Evolutionary conservation across 148 eudicot species (phyloP).

Genomic region (Heliamphora exappendiculata): DNA sequence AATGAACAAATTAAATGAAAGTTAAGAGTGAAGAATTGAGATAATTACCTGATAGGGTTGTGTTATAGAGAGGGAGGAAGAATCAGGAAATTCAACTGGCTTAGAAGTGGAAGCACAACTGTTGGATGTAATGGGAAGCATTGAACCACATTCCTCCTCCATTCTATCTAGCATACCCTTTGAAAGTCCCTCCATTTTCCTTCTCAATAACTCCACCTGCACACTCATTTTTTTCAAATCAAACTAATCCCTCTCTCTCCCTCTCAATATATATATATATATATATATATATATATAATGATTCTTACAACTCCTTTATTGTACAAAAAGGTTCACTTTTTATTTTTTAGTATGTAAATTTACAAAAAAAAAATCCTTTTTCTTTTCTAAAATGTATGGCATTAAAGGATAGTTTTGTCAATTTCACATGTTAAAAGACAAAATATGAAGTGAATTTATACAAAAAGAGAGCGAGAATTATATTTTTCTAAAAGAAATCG

Average conservation of each 20-base stretch:
- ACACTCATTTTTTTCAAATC: background rate
- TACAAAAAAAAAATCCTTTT: no score
- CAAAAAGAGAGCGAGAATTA: no score
- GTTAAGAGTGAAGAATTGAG: background rate
- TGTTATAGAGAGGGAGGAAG: slow-evolving; percentile 24
- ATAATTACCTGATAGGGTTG: slow-evolving; percentile 41
- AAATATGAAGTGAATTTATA: no score
- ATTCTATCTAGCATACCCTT: slow-evolving; percentile 60
- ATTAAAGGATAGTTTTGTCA: no score
- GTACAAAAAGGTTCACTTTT: no score
- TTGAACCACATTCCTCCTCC: slow-evolving; percentile 58
- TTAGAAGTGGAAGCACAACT: slow-evolving; percentile 58
- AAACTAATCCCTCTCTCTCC: no score
- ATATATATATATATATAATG: no score
- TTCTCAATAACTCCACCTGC: slow-evolving; percentile 56
- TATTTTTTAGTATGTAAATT: no score
- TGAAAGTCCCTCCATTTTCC: slow-evolving; percentile 69
- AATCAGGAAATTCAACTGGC: slow-evolving; percentile 37
- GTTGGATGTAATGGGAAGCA: slow-evolving; percentile 37
- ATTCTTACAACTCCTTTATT: background rate
- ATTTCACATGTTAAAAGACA: no score
- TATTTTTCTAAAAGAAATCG: no score
- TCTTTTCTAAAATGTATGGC: no score
- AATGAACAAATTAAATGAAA: background rate
- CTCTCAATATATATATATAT: no score